Conservation (phyloP, 306 rosid species). For the Pyrus pyrifolia region DNA sequence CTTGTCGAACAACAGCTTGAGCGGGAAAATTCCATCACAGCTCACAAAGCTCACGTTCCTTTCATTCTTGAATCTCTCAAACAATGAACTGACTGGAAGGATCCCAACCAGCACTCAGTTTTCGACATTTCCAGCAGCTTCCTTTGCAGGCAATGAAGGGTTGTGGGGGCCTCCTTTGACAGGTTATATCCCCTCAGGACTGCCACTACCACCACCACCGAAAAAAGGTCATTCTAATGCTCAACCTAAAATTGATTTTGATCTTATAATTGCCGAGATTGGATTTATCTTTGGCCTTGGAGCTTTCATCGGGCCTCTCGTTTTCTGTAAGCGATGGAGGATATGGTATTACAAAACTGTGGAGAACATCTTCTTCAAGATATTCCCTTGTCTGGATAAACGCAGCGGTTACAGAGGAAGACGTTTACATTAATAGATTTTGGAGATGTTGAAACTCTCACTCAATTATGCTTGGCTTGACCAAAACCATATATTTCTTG, state of each 20-base stretch:
- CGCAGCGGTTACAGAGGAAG: neutral
- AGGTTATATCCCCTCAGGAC: neutral
- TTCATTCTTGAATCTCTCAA: slow-evolving; percentile 10
- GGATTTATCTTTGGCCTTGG: neutral
- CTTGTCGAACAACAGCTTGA: slow-evolving; percentile 22
- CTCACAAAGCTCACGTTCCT: slow-evolving; percentile 19
- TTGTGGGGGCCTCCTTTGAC: slow-evolving; percentile 28
- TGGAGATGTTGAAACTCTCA: neutral
- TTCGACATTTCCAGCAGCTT: neutral
- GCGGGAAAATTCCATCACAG: slow-evolving; percentile 5
- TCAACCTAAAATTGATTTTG: neutral
- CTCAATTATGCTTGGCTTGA: too few relatives aligned
- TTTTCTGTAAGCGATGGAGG: too few relatives aligned
- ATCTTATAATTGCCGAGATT: neutral
- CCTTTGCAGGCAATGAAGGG: slow-evolving; percentile 11
- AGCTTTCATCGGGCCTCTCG: too few relatives aligned
- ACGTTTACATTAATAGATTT: neutral
- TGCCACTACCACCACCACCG: neutral
- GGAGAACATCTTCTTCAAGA: neutral
- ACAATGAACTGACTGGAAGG: slow-evolving; percentile 9
- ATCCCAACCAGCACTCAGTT: slow-evolving; percentile 8
- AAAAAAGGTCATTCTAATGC: neutral
- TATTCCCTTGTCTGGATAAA: neutral
- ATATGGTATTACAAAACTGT: neutral
- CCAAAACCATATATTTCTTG: too few relatives aligned